Percentiles rank a stretch among this genome's conserved stretches.
These are phyloP conservation scores for Mortierella alpina DNA, from an alignment of 192 early-diverging fungal species.

Conservation along the genomic window DNA sequence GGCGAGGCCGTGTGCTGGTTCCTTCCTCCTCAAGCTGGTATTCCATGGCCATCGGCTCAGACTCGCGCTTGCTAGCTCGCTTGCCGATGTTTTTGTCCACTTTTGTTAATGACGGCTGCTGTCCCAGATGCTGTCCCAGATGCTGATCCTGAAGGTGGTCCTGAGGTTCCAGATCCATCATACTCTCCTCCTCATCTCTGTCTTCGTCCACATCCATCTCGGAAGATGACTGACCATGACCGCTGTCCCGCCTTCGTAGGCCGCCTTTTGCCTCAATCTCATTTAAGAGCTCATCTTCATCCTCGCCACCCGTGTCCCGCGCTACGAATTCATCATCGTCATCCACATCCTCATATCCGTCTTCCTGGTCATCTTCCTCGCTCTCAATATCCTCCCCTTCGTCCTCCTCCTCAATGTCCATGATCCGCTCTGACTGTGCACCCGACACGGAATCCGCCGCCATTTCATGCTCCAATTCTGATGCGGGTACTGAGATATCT, in stretches of 20 bases:
- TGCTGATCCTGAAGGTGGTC: neutral
- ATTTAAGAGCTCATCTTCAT: constrained; percentile 27
- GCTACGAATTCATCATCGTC: neutral
- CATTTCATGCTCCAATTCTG: neutral
- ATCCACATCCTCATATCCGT: constrained; percentile 12
- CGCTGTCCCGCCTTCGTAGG: constrained; percentile 48
- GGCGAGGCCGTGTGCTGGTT: constrained; percentile 10
- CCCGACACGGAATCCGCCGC: neutral
- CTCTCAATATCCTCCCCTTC: constrained; percentile 6
- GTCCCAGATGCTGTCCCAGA: neutral
- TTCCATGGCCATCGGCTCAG: constrained; percentile 29
- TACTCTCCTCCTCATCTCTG: constrained; percentile 18
- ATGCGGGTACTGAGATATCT: neutral
- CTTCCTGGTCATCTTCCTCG: constrained; percentile 20
- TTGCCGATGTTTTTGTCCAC: too few species aligned
- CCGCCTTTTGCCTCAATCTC: constrained; percentile 52
- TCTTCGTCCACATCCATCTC: constrained; percentile 52
- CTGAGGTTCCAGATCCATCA: constrained; percentile 3
- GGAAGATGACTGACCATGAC: constrained; percentile 42
- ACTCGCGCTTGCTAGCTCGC: constrained; percentile 21
- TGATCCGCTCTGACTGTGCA: neutral
- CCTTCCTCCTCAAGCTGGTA: constrained; percentile 18
- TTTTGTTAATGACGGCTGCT: neutral
- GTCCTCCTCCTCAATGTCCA: constrained; percentile 9
- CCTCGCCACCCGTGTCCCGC: constrained; percentile 2